Evolutionary conservation across 139 green algal species (phyloP).

Genomic region (Asterochloris erici): DNA sequence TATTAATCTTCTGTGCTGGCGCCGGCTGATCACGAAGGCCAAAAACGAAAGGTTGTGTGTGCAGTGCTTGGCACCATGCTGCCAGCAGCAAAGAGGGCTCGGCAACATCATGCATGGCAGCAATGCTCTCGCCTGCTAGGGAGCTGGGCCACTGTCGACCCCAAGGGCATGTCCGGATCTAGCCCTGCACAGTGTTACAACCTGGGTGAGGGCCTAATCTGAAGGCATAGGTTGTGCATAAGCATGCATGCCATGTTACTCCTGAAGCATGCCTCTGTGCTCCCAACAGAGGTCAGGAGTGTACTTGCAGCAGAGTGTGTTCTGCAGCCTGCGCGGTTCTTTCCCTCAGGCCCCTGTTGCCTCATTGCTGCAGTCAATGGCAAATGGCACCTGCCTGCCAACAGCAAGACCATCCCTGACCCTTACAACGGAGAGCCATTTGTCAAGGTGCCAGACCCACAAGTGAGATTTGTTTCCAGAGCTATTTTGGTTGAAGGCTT

Average conservation of each 20-base stretch:
- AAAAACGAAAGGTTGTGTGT: too few species aligned
- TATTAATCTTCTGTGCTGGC: too few species aligned
- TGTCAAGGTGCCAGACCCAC: slow-evolving; percentile 65
- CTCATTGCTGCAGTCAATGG: slow-evolving; percentile 61
- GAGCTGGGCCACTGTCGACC: slow-evolving; percentile 63
- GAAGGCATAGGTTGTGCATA: background rate
- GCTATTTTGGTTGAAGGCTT: too few species aligned
- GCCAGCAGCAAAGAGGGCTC: too few species aligned
- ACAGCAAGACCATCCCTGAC: slow-evolving; percentile 61
- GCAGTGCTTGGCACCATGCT: too few species aligned
- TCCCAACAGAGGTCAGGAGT: background rate
- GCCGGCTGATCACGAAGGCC: too few species aligned
- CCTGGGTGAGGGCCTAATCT: slow-evolving; percentile 38
- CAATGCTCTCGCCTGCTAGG: background rate
- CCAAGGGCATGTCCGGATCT: slow-evolving; percentile 35
- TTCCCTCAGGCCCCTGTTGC: background rate
- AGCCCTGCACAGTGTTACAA: slow-evolving; percentile 55
- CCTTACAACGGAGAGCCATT: slow-evolving; percentile 80
- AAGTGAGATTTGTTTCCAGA: slow-evolving; percentile 17
- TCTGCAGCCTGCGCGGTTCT: background rate
- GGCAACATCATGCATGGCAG: too few species aligned
- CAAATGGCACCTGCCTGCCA: slow-evolving; percentile 48
- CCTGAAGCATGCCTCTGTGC: background rate
- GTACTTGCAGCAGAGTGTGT: too few species aligned
- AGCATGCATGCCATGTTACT: background rate